phyloP scores from a whole-genome alignment of 2,329 filamentous ascomycete genomes.

The Chrysoporthe austroafricana region DNA sequence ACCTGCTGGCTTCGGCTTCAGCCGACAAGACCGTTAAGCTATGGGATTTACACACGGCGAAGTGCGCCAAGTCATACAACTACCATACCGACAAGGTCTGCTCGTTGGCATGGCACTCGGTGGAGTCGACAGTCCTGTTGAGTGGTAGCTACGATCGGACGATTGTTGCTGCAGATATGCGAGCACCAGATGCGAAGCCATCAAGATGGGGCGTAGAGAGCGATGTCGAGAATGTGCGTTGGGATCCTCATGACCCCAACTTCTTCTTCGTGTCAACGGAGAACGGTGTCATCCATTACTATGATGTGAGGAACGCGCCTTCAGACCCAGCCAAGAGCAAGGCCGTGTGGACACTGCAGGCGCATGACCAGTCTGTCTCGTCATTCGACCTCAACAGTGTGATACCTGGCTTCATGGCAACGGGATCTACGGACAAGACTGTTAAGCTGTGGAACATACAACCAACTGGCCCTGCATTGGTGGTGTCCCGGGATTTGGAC shows the following conservation, averaged over 20 bases:
- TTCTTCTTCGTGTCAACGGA: slow-evolving; percentile 97
- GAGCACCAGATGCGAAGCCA: slow-evolving; percentile 79
- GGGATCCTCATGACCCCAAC: slow-evolving; percentile 92
- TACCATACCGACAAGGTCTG: slow-evolving; percentile 99
- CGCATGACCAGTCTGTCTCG: slow-evolving; percentile 89
- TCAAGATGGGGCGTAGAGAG: slow-evolving; percentile 93
- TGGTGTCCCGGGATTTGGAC: slow-evolving; percentile 87
- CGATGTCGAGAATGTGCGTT: slow-evolving; percentile 89
- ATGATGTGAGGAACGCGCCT: slow-evolving; percentile 80
- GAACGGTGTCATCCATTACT: slow-evolving; percentile 87
- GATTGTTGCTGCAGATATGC: slow-evolving; percentile 93
- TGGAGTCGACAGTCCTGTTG: slow-evolving; percentile 83
- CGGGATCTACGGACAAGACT: slow-evolving; percentile 90
- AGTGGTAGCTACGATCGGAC: slow-evolving; percentile 96
- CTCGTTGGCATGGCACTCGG: slow-evolving; percentile 89
- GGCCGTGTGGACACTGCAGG: slow-evolving; percentile 91
- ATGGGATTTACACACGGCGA: slow-evolving; percentile 92
- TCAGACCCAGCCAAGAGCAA: slow-evolving; percentile 75
- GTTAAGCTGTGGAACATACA: slow-evolving; percentile 97
- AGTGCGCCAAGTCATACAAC: slow-evolving; percentile 92
- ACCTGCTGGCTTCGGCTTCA: slow-evolving; percentile 90
- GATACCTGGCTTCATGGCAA: slow-evolving; percentile 91
- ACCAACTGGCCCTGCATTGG: slow-evolving; percentile 80
- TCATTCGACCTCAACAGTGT: slow-evolving; percentile 89
- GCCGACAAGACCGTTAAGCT: slow-evolving; percentile 97